phyloP scores from a whole-genome alignment of 208 protist species.

The Phytomonas sp. region DNA sequence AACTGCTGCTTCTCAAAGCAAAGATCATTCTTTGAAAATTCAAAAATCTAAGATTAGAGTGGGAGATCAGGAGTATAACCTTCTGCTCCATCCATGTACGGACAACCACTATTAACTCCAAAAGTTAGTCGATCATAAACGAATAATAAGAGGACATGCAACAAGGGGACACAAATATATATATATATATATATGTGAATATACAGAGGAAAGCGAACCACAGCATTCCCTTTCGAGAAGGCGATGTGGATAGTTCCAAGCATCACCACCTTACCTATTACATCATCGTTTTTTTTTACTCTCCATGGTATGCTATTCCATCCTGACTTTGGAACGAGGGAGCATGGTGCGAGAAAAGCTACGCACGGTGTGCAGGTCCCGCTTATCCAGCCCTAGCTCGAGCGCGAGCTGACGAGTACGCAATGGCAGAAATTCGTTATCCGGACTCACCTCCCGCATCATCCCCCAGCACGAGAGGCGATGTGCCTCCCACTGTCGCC shows the following conservation, averaged over 20 bases:
- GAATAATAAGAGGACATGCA: neutral
- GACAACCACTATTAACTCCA: neutral
- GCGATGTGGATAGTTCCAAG: neutral
- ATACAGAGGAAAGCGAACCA: neutral
- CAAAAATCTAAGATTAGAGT: neutral
- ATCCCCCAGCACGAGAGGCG: conserved; percentile 73
- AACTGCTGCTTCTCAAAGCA: neutral
- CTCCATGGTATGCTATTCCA: neutral
- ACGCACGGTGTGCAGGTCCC: conserved; percentile 82
- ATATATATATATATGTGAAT: conserved; percentile 1
- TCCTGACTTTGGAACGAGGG: neutral
- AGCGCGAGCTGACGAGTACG: conserved; percentile 80
- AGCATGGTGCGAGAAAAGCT: conserved; percentile 31
- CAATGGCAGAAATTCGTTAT: conserved; percentile 84
- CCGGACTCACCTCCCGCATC: conserved; percentile 84
- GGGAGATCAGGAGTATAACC: neutral
- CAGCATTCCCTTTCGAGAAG: neutral
- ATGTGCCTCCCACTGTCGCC: conserved; percentile 85
- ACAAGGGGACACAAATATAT: neutral
- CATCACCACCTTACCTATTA: neutral
- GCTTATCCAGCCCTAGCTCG: conserved; percentile 80
- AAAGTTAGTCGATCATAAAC: neutral
- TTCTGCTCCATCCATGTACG: neutral
- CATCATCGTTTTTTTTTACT: neutral
- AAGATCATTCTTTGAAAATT: neutral